These are phyloP conservation scores for Kickxella alabastrina DNA, from an alignment of 192 early-diverging fungal species.

Conservation along the genomic window DNA sequence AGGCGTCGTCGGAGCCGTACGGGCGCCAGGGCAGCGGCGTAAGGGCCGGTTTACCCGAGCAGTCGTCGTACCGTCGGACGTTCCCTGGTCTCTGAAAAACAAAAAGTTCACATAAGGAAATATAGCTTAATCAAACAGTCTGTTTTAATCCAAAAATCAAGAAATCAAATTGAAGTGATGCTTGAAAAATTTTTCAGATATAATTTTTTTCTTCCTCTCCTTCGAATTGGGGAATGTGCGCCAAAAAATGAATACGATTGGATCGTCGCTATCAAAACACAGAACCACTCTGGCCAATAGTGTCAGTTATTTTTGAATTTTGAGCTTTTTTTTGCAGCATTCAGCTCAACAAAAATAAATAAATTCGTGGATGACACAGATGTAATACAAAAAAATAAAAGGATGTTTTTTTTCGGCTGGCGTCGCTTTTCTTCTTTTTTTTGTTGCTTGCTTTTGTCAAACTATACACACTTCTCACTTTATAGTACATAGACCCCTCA, in stretches of 20 bases:
- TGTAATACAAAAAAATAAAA: no score
- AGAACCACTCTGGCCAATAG: no score
- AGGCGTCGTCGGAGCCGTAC: background rate
- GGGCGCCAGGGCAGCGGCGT: conserved; percentile 5
- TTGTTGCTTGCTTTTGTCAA: background rate
- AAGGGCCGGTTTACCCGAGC: conserved; percentile 1
- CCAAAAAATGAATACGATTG: no score
- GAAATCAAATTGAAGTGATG: background rate
- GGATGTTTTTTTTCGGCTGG: no score
- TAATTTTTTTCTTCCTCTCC: no score
- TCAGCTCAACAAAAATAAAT: background rate
- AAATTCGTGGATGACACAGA: no score
- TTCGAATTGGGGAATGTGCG: no score
- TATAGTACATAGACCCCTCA: conserved; percentile 14
- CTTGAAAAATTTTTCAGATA: background rate
- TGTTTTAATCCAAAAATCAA: background rate
- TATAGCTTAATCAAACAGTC: no score
- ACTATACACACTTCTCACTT: conserved; percentile 6
- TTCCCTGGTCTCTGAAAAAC: conserved; percentile 16
- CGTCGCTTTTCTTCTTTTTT: no score
- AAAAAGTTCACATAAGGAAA: background rate
- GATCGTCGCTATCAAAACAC: no score
- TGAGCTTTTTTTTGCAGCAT: background rate
- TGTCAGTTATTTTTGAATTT: no score
- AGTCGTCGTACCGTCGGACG: conserved; percentile 18